phyloP scores from a whole-genome alignment of 2,329 filamentous ascomycete species.

The Penicillium sclerotiorum region DNA sequence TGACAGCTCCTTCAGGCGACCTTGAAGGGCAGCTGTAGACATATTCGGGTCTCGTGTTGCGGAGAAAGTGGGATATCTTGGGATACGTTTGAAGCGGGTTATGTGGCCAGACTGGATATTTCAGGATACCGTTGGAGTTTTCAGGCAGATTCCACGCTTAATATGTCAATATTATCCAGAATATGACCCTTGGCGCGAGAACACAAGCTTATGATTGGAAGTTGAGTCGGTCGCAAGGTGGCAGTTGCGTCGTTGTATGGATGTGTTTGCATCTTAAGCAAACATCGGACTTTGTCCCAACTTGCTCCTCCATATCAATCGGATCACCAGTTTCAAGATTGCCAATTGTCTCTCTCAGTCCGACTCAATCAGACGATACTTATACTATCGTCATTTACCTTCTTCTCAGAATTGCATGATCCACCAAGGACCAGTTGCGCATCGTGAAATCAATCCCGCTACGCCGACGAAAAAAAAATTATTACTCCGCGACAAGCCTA shows the following conservation, averaged over 20 bases:
- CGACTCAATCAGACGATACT: neutral
- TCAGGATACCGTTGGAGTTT: too few species aligned
- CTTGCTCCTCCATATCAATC: constrained; percentile 1
- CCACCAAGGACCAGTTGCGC: neutral
- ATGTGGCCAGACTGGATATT: too few species aligned
- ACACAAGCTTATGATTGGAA: neutral
- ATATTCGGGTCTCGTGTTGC: constrained; percentile 29
- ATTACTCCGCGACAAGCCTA: constrained; percentile 10
- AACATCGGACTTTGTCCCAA: constrained; percentile 27
- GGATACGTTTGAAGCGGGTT: too few species aligned
- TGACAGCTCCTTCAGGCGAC: constrained; percentile 56
- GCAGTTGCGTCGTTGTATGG: constrained; percentile 10
- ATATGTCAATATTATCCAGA: neutral
- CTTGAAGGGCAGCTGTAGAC: constrained; percentile 46
- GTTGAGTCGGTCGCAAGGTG: constrained; percentile 7
- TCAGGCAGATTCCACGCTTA: too few species aligned
- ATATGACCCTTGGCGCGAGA: neutral
- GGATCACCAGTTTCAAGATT: neutral
- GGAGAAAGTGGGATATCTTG: neutral
- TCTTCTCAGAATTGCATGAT: too few species aligned
- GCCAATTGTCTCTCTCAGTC: neutral
- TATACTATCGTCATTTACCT: neutral
- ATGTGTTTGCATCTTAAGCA: constrained; percentile 35
- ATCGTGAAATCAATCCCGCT: too few species aligned
- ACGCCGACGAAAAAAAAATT: constrained; percentile 14